Evolutionary conservation across 140 eudicot species (phyloP), one percentile per base, ranked within the genome.

Genomic region (Bidens hawaiensis): DNA sequence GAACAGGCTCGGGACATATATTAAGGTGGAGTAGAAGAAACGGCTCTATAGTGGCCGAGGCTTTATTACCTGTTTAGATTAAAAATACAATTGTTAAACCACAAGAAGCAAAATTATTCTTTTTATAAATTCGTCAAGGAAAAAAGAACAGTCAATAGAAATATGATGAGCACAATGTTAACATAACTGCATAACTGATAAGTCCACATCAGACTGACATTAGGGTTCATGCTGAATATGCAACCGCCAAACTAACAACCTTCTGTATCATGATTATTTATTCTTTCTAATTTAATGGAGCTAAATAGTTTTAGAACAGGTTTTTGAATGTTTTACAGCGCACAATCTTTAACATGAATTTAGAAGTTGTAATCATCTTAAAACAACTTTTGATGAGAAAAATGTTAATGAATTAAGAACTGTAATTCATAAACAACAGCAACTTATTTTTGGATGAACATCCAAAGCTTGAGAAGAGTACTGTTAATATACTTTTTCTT

Each of bases 1-100:
- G n/a, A n/a, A n/a, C n/a, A n/a, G n/a, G n/a, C n/a, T n/a, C n/a
- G n/a, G n/a, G n/a, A n/a, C n/a, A n/a, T n/a, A 88, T 80, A 69
- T 85, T 83, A 19, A 88, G 90, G 68, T 88, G 96, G 41, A 88
- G 94, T 75, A 88, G 72, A 50, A 88, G 87, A 75, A 79, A 88
- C 64, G 96, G 96, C 56, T 88, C 87, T 52, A 88, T 63, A 22
- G 96, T 88, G 23, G 85, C 90, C 18, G 96, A 88, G 18, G 85
- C 82, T 73, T 82, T 88, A 67, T 56, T 84, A 60, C 96, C 96
- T 88, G 80, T 73, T 64, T 62, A 50, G n/a, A n/a, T n/a, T n/a
- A n/a, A 5, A 76, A 18, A 17, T 31, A 59, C 14, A 42, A 43
- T 12, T n/a, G 23, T 34, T 12, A 64, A 45, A 52, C 36, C 16